Evolutionary conservation across 2,329 filamentous ascomycete species (phyloP), one percentile per base, ranked within the genome.

Genomic region (Penicillium sp.): DNA sequence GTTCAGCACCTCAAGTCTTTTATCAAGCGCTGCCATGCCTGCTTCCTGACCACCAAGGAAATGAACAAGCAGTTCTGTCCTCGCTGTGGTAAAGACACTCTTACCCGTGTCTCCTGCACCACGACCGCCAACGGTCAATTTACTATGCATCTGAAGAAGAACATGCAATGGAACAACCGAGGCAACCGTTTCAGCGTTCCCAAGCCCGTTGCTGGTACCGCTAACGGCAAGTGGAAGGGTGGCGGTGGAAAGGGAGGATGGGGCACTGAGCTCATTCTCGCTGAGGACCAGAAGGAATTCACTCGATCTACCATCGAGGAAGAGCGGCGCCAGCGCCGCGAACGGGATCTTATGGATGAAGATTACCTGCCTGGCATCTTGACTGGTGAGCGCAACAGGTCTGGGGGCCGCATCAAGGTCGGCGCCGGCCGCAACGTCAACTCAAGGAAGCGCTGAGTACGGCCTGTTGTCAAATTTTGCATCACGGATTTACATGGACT

Each of bases 241-340:
- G 82, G 81, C 46, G 93, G 92, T 45, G 94, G 94, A 1, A 90
- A 96, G 78, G 87, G 88, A 45, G 92, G 92, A 16, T 98, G 95
- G 92, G 94, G 93, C 10, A 84, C 85, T 43, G 87, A 89, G 38
- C 80, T 99, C 66, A 91, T 99, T 57, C 80, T 99, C 10, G 88
- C 93, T 0, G 94, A 97, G 79, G 95, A 99, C 75, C 95, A 99
- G 82, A 97, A 96, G 81, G 95, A 99, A 81, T 98, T 91, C 76
- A 76, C 85, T 45, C 82, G 84, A 65, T 88, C 88, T 56, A 75
- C 85, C 16, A 84, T 84, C 3, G 84, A 88, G 68, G 85, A 90
- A 73, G 85, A 84, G 69, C 86, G 89, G 69, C 71, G 72, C 43
- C 70, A 71, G 48, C 81, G 81, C 56, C 89, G 88, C 72, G 87